phyloP scores from a whole-genome alignment of 2,329 filamentous ascomycete species.

The Stachybotrys chlorohalonatus region DNA sequence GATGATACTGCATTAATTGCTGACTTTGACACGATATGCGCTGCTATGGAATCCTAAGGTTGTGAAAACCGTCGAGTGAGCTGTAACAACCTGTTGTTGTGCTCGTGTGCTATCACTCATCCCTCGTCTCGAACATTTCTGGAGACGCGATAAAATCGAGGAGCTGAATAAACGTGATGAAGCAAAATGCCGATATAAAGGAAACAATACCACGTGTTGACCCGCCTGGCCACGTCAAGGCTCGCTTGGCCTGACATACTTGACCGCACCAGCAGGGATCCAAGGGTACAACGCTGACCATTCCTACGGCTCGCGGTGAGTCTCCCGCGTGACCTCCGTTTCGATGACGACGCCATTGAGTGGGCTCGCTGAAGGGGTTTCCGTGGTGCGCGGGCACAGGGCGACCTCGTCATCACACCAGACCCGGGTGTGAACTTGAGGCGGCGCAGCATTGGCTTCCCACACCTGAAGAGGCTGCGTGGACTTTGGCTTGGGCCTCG shows the following conservation, averaged over 20 bases:
- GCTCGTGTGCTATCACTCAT: too few species aligned
- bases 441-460: background rate
- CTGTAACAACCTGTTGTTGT: too few species aligned
- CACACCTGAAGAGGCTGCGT: background rate
- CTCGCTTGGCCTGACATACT: background rate
- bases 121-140: too few species aligned
- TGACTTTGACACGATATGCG: background rate
- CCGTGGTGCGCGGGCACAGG: background rate
- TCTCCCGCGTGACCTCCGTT: background rate
- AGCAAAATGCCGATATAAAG: too few species aligned
- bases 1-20: background rate
- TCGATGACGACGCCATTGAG: background rate
- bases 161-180: too few species aligned
- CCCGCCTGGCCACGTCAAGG: background rate
- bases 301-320: background rate
- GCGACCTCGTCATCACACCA: constrained; percentile 1
- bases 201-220: too few species aligned
- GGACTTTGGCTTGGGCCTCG: background rate
- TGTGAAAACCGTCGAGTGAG: too few species aligned
- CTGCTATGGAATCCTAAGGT: background rate
- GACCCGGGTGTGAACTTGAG: background rate
- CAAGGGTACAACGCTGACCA: background rate
- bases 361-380: background rate
- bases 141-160: too few species aligned
- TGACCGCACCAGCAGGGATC: background rate